Conservation (phyloP, 1,284 basidiomycete species). For the Meripilus lineatus region DNA sequence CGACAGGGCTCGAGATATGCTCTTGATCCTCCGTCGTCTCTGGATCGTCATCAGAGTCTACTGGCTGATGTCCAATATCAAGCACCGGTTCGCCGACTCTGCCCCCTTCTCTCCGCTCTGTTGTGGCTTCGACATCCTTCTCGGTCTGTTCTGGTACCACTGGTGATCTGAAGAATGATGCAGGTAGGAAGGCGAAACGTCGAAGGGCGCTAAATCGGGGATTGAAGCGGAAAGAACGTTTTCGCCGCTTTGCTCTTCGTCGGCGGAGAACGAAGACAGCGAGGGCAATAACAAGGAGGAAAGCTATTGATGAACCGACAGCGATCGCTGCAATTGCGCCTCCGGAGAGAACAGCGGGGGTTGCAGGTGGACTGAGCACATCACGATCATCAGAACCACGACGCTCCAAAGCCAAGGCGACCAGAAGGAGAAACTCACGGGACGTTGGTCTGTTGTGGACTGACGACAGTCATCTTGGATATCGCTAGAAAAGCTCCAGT, state of each 20-base stretch:
- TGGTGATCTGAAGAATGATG: constrained; percentile 6
- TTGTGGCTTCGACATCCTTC: not conserved
- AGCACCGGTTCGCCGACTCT: not conserved
- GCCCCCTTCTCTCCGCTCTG: constrained; percentile 6
- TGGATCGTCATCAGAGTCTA: constrained; percentile 3
- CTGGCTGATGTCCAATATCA: constrained; percentile 3
- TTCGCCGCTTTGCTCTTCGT: constrained; percentile 21
- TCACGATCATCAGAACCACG: constrained; percentile 11
- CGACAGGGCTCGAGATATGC: constrained; percentile 11
- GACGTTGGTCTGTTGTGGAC: constrained; percentile 21
- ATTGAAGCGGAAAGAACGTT: constrained; percentile 23
- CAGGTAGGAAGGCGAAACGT: constrained; percentile 20
- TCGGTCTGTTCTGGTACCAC: not conserved
- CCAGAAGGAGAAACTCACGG: constrained; percentile 34
- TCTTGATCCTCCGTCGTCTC: constrained; percentile 17
- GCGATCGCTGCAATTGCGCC: constrained; percentile 62
- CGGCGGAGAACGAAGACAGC: constrained; percentile 41
- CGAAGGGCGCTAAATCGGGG: constrained; percentile 19
- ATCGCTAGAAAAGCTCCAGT: constrained; percentile 37
- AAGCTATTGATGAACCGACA: constrained; percentile 47
- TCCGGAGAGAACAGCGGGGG: constrained; percentile 26
- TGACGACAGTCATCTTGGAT: constrained; percentile 35
- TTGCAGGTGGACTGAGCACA: constrained; percentile 14
- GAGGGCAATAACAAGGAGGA: constrained; percentile 37
- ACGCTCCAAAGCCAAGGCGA: no score